A percentile compares a stretch with the other conserved stretches of the same genome.
phyloP scores from a whole-genome alignment of 306 rosid genomes.

The Echinosophora koreensis region DNA sequence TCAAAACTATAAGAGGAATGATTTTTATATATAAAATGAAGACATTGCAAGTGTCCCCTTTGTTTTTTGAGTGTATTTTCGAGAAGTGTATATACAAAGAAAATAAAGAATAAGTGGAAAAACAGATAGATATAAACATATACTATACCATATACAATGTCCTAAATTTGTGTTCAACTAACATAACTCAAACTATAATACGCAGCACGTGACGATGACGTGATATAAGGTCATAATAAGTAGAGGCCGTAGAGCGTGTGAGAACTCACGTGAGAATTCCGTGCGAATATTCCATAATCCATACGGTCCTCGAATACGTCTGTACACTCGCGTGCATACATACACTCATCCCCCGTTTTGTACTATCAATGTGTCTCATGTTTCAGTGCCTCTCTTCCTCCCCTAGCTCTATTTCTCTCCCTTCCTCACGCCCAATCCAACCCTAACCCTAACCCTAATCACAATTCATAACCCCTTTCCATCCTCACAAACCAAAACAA shows the following conservation, averaged over 20 bases:
- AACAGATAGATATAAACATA: too few relatives aligned
- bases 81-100: too few relatives aligned
- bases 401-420: constrained; percentile 18
- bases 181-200: too few relatives aligned
- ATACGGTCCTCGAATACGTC: constrained; percentile 6
- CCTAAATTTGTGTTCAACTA: too few relatives aligned
- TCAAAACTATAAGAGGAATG: too few relatives aligned
- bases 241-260: background rate
- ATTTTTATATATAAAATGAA: too few relatives aligned
- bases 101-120: too few relatives aligned
- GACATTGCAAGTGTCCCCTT: too few relatives aligned
- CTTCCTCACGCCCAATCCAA: constrained; percentile 9
- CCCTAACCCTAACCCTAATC: constrained; percentile 78
- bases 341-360: constrained; percentile 26
- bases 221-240: background rate
- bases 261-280: background rate
- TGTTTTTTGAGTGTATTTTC: too few relatives aligned
- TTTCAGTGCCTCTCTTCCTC: constrained; percentile 1
- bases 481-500: background rate
- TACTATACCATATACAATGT: too few relatives aligned
- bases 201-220: background rate
- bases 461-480: constrained; percentile 51
- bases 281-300: constrained; percentile 11
- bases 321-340: constrained; percentile 41
- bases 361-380: constrained; percentile 20